A percentile compares a stretch with the other conserved stretches of the same genome.
These are phyloP conservation scores for Pythium coloratum DNA, from an alignment of 352 stramenopile species.

Conservation along the genomic window DNA sequence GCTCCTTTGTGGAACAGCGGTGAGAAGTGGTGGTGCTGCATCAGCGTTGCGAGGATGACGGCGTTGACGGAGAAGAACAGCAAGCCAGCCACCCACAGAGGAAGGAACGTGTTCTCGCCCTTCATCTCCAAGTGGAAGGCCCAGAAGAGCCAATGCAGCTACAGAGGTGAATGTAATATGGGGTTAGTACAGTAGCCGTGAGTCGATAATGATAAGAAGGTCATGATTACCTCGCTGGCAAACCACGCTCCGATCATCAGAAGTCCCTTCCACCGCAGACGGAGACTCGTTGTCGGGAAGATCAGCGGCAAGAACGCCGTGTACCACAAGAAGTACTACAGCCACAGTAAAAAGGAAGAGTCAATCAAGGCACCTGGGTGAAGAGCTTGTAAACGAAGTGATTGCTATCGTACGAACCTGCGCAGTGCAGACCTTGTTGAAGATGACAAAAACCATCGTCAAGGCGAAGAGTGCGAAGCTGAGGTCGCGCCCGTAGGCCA, in stretches of 20 bases:
- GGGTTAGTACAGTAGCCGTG: too few species aligned
- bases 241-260: slow-evolving; percentile 75
- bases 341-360: neutral
- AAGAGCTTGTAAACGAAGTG: neutral
- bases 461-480: slow-evolving; percentile 95
- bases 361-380: neutral
- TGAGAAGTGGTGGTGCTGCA: slow-evolving; percentile 58
- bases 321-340: slow-evolving; percentile 99
- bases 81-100: slow-evolving; percentile 85
- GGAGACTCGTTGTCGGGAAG: slow-evolving; percentile 66
- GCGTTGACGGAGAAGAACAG: slow-evolving; percentile 91
- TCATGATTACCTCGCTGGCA: slow-evolving; percentile 55
- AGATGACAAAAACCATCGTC: slow-evolving; percentile 99
- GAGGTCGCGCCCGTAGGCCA: slow-evolving; percentile 82
- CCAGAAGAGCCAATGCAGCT: slow-evolving; percentile 90
- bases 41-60: slow-evolving; percentile 70
- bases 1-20: slow-evolving; percentile 55
- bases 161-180: neutral
- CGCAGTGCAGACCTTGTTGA: slow-evolving; percentile 94
- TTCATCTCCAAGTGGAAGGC: slow-evolving; percentile 91
- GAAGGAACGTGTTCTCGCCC: slow-evolving; percentile 87
- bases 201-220: neutral
- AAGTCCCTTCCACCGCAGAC: slow-evolving; percentile 62
- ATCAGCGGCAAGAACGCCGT: slow-evolving; percentile 90
- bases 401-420: slow-evolving; percentile 45